These are phyloP conservation scores for Rhytidiadelphus loreus DNA, from an alignment of 225 moss, liverwort and hornwort genomes.

Conservation along the genomic window DNA sequence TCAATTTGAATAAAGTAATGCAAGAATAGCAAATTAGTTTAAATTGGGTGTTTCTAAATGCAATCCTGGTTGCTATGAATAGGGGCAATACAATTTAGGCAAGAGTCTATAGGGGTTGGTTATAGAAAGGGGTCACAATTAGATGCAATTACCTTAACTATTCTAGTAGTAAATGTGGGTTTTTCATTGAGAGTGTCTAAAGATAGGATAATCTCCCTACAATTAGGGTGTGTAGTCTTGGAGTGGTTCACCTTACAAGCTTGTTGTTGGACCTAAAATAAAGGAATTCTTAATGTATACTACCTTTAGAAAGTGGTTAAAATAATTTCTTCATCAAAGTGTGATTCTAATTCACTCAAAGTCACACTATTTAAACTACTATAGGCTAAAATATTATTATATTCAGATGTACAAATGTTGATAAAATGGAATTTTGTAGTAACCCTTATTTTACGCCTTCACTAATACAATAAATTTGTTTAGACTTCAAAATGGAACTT, in stretches of 20 bases:
- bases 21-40: background rate
- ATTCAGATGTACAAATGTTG: background rate
- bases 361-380: no score
- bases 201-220: background rate
- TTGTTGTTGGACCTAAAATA: no score
- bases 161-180: background rate
- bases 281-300: fast-evolving
- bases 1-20: background rate
- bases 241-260: background rate
- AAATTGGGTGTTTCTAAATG: background rate
- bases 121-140: background rate
- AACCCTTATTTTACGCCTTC: fast-evolving
- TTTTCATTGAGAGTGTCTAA: background rate
- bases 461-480: no score
- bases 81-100: background rate
- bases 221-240: background rate
- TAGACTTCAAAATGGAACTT: background rate
- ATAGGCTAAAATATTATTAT: background rate
- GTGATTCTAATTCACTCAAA: background rate
- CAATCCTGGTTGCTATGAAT: no score
- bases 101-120: fast-evolving
- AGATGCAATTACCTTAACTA: background rate
- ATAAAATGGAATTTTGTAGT: background rate
- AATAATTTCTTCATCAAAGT: fast-evolving
- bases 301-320: background rate